Percentiles rank a stretch among this genome's conserved stretches.
Conservation (phyloP, 2,329 filamentous ascomycete genomes). For the Botrytis aclada region DNA sequence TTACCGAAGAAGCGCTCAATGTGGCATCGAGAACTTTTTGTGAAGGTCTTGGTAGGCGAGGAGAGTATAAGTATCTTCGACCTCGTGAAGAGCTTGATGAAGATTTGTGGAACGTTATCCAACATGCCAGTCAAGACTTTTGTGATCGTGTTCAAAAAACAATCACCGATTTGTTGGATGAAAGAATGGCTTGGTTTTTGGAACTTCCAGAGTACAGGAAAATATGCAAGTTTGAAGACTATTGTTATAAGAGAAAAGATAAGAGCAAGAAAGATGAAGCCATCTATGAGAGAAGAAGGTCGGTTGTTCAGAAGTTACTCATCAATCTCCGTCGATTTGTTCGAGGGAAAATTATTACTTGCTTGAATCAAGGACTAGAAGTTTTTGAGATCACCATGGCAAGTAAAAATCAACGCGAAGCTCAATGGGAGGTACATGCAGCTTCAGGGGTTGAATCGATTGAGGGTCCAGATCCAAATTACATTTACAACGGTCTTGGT, state of each 20-base stretch:
- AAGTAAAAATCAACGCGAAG: neutral
- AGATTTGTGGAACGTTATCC: constrained; percentile 53
- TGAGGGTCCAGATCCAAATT: neutral
- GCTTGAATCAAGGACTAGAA: neutral
- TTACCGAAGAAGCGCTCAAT: constrained; percentile 57
- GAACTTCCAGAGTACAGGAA: constrained; percentile 35
- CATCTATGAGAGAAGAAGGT: constrained; percentile 11
- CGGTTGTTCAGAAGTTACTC: constrained; percentile 1
- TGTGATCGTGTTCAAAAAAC: constrained; percentile 45
- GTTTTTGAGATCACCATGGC: neutral
- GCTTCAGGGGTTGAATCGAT: neutral
- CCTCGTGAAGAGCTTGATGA: constrained; percentile 49
- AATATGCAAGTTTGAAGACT: constrained; percentile 30
- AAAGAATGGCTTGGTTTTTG: constrained; percentile 42
- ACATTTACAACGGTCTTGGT: neutral
- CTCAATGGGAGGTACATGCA: neutral
- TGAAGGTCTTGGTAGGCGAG: neutral
- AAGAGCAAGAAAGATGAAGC: neutral
- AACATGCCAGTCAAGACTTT: constrained; percentile 56
- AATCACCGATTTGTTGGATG: constrained; percentile 38
- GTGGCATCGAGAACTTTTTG: constrained; percentile 19
- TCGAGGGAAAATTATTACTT: constrained; percentile 15
- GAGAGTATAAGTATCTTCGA: constrained; percentile 45
- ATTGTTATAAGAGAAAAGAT: constrained; percentile 11
- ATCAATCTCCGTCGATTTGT: constrained; percentile 15